Evolutionary conservation across 2,329 filamentous ascomycete genomes (phyloP).

Genomic region (Juglanconis oblonga): DNA sequence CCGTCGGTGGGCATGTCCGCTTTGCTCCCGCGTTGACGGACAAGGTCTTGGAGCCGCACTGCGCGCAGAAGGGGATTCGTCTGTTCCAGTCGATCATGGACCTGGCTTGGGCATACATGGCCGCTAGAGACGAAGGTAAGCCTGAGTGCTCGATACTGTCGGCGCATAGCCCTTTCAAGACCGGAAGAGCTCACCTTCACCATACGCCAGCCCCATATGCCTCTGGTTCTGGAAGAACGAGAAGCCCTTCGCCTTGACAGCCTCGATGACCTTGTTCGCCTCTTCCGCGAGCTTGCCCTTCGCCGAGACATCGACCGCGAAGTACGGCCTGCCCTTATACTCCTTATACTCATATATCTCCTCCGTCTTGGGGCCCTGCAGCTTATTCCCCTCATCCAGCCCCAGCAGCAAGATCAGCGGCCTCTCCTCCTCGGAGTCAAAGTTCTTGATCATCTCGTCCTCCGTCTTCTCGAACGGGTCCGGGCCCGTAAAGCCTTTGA

Average conservation of each 20-base stretch:
- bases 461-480: constrained; percentile 71
- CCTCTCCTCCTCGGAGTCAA: constrained; percentile 65
- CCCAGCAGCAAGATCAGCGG: constrained; percentile 83
- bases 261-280: constrained; percentile 51
- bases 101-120: constrained; percentile 85
- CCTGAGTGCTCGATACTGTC: background rate
- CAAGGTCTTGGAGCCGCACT: constrained; percentile 80
- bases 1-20: constrained; percentile 71
- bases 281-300: constrained; percentile 60
- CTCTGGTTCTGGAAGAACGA: constrained; percentile 61
- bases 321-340: constrained; percentile 79
- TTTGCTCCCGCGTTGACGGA: constrained; percentile 79
- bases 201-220: constrained; percentile 41
- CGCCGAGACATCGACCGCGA: constrained; percentile 85
- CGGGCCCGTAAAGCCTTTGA: constrained; percentile 66
- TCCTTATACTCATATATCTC: constrained; percentile 59
- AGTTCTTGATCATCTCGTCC: constrained; percentile 68
- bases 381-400: constrained; percentile 59
- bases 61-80: constrained; percentile 87
- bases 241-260: constrained; percentile 57
- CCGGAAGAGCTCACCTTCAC: constrained; percentile 40
- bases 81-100: constrained; percentile 92
- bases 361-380: constrained; percentile 26
- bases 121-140: constrained; percentile 52
- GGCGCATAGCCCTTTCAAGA: background rate